Evolutionary conservation across 2,329 filamentous ascomycete species (phyloP).

Genomic region (Aspergillus sp.): DNA sequence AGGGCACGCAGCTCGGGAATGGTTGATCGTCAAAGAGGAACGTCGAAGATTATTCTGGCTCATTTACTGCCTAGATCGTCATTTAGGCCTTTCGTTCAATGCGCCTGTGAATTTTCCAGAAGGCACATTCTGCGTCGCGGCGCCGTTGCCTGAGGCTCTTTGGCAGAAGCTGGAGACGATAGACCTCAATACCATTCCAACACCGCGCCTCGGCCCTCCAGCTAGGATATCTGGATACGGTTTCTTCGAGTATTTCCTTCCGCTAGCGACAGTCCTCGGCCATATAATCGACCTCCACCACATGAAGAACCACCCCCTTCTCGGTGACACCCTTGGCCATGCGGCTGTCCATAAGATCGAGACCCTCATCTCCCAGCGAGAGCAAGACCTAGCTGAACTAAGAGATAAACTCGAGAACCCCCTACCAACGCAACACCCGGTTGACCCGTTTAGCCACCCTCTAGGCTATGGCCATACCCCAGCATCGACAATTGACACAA

Average conservation of each 20-base stretch:
- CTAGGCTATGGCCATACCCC: neutral
- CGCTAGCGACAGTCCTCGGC: conserved; percentile 5
- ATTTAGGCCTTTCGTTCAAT: conserved; percentile 9
- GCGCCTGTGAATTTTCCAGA: conserved; percentile 6
- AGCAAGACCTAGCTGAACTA: conserved; percentile 5
- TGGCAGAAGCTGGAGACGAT: conserved; percentile 6
- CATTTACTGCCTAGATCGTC: conserved; percentile 9
- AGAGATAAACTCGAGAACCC: neutral
- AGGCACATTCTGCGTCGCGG: conserved; percentile 6
- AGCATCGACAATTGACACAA: neutral
- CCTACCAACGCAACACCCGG: too few species aligned
- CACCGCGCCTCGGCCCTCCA: neutral
- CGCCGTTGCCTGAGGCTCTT: conserved; percentile 1
- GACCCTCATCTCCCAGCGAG: conserved; percentile 6
- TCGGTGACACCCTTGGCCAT: neutral
- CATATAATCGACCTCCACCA: conserved; percentile 12
- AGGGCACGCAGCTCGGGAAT: neutral
- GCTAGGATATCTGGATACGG: conserved; percentile 5
- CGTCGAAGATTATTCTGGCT: conserved; percentile 8
- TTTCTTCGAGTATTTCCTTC: conserved; percentile 12
- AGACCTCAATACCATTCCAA: conserved; percentile 1
- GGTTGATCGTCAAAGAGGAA: conserved; percentile 10
- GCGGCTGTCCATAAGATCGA: conserved; percentile 1
- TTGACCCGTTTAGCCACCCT: too few species aligned
- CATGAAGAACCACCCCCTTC: conserved; percentile 3